Evolutionary conservation across 2,329 filamentous ascomycete genomes (phyloP), one percentile per base, ranked within the genome.

Genomic region (Fusarium denticulatum): DNA sequence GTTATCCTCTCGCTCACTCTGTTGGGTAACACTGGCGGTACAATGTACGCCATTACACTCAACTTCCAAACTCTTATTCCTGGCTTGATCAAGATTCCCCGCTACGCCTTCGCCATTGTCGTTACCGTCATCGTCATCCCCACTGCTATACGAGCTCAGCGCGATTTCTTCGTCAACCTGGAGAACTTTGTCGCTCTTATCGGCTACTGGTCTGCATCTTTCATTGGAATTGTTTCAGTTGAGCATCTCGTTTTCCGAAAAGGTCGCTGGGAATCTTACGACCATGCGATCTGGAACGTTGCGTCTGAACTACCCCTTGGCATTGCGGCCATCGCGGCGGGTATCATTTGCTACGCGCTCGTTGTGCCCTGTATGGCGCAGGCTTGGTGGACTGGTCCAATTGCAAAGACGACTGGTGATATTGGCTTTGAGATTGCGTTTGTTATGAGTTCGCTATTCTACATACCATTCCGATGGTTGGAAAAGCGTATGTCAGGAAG

Each of bases 371-470:
- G 86, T 37, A 91, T 91, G 86, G 85, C 83, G 15, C 88, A 90
- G 79, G 86, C 85, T 8, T 91, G 89, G 89, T 91, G 86, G 76
- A 87, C 85, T 14, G 90, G 90, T 0, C 89, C 89, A 0, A 88
- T 92, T 73, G 90, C 89, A 1, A 80, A 85, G 79, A 86, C 75
- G 40, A 90, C 89, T 16, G 90, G 90, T 0, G 90, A 92, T 71
- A 88, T 92, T 78, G 91, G 90, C 1, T 91, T 92, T 64, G 90
- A 92, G 82, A 81, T 90, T 78, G 90, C 90, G 0, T 87, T 92
- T 76, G 84, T 85, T 34, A 77, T 88, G 63, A 87, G 86, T 18
- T 84, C 79, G 4, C 16, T 88, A 37, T 78, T 83, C 32, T 89
- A 88, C 61, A 56, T 87, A 4, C 86, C 86, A 7, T 78, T 89